Evolutionary conservation across 805 yeast species (phyloP).

Genomic region (Kuraishia ogatae): DNA sequence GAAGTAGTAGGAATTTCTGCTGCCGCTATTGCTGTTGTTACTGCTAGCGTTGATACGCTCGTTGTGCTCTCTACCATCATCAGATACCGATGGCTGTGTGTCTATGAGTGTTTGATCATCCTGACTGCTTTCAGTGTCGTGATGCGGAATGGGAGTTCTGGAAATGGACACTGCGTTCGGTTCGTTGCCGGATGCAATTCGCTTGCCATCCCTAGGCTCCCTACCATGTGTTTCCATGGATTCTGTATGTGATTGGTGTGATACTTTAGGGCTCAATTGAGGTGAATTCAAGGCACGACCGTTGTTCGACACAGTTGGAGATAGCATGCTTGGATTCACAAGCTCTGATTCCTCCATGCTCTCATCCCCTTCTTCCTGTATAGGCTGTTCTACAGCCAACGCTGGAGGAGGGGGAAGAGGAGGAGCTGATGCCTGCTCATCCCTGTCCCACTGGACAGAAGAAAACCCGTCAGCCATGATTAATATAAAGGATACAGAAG

Average conservation of each 20-base stretch:
- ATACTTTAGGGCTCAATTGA: not conserved
- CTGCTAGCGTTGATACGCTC: not conserved
- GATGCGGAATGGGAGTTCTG: not conserved
- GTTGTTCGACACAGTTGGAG: not conserved
- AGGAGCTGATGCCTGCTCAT: conserved; percentile 13
- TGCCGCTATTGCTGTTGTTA: not conserved
- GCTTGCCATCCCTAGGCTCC: not conserved
- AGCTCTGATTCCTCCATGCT: not conserved
- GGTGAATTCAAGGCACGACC: not conserved
- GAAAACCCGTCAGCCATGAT: conserved; percentile 30
- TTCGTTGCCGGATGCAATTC: not conserved
- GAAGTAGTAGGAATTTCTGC: not conserved
- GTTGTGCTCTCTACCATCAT: not conserved
- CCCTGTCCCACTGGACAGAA: conserved; percentile 41
- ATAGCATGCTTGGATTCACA: not conserved
- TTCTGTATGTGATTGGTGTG: not conserved
- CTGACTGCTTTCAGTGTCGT: not conserved
- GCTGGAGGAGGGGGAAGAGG: conserved; percentile 1
- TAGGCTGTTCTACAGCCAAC: not conserved
- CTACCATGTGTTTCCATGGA: not conserved
- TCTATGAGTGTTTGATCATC: not conserved
- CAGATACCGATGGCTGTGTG: not conserved
- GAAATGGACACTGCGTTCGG: not conserved
- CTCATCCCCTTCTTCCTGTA: not conserved
- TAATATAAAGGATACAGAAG: not conserved